Evolutionary conservation across 164 flowering plant genomes (phyloP), one percentile per base, ranked within the genome.

Genomic region (Vitis cinerea): DNA sequence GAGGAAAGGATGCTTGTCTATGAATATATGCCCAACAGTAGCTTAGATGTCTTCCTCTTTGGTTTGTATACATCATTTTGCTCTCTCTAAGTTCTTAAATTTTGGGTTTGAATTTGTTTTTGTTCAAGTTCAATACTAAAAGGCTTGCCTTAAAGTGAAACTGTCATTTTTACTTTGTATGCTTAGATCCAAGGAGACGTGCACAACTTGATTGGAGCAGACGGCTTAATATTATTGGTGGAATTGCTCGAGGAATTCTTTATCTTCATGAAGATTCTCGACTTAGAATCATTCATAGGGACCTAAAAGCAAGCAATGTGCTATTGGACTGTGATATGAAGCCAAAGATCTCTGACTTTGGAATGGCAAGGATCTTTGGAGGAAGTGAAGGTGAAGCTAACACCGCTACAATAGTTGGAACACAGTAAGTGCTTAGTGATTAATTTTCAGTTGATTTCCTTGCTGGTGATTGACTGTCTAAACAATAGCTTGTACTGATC

Each of bases 301-400:
- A 80, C 49, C 63, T 77, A 4, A 80, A 80, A 74, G 70, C 80
- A n/a, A 77, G 83, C 62, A 75, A 82, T 47, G 54, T 76, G 5
- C 55, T 77, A 12, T 49, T 83, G 7, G 83, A 79, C 57, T 5
- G 57, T 3, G 77, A 77, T 1, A 69, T 80, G 85, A 78, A 73
- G 55, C 82, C 82, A 8, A 83, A 81, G 53, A 81, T 83, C 3
- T 81, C 84, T 15, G 85, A 82, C 71, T 82, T 84, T 63, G 88
- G 88, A 1, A 66, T 84, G 70, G 87, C 87, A 61, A 84, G 79
- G 68, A 80, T 80, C 1, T 77, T 84, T 67, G 76, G 63, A 44
- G 79, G 75, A 9, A 72, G 61, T 29, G 67, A 76, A 55, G 50
- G 31, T 29, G 75, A 80, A 66, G 75, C 75, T 6, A 75, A 69